phyloP scores from a whole-genome alignment of 495 filamentous ascomycete genomes.

The Bathelium albidoporum region DNA sequence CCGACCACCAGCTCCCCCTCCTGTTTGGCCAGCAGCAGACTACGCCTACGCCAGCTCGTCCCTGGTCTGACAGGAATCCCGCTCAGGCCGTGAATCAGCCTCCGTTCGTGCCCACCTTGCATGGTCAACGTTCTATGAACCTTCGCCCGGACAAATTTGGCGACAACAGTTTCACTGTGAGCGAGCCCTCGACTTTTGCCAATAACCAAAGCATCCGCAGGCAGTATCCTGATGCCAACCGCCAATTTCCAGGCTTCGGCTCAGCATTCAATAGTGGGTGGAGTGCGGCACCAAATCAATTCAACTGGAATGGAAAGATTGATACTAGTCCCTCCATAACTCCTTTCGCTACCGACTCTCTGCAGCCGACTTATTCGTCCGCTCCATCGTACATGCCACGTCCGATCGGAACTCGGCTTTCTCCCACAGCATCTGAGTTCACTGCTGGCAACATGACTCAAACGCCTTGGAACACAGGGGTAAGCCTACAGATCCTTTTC shows the following conservation, averaged over 20 bases:
- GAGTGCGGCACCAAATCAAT: not conserved
- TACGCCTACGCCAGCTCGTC: not conserved
- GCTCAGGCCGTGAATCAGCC: not conserved
- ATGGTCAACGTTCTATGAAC: constrained; percentile 11
- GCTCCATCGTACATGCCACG: constrained; percentile 52
- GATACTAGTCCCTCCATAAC: constrained; percentile 26
- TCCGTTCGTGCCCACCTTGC: constrained; percentile 10
- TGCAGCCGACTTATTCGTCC: constrained; percentile 34
- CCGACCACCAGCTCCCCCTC: not conserved
- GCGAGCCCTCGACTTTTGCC: constrained; percentile 28
- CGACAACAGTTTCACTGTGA: constrained; percentile 27
- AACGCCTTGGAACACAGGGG: constrained; percentile 42
- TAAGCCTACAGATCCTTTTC: constrained; percentile 25
- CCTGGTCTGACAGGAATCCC: not conserved
- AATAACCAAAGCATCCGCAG: constrained; percentile 34
- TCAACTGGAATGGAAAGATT: not conserved
- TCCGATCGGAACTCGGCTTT: constrained; percentile 69
- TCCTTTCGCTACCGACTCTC: constrained; percentile 17
- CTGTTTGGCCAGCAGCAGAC: not conserved
- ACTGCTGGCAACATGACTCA: constrained; percentile 34
- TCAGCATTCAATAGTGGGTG: constrained; percentile 22
- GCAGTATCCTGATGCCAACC: constrained; percentile 32
- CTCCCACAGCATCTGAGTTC: constrained; percentile 78
- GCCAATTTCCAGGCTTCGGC: constrained; percentile 28
- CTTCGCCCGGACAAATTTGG: constrained; percentile 19